phyloP scores from a whole-genome alignment of 2,329 filamentous ascomycete genomes.

The Tolypocladium paradoxum region DNA sequence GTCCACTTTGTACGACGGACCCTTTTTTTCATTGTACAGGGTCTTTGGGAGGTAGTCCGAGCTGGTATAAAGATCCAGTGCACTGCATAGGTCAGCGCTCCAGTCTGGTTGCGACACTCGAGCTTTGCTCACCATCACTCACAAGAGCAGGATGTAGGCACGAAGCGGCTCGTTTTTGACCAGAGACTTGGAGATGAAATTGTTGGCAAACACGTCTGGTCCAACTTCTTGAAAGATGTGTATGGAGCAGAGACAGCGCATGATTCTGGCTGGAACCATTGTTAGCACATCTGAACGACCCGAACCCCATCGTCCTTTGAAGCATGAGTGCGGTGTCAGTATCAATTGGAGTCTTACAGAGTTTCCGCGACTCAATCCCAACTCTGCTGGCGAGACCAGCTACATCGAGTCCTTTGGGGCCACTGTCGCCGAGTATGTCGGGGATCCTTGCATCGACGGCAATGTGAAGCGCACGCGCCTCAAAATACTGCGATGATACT shows the following conservation, averaged over 20 bases:
- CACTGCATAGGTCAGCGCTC: slow-evolving; percentile 7
- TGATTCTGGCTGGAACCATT: slow-evolving; percentile 16
- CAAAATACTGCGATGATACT: slow-evolving; percentile 22
- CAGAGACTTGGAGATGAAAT: slow-evolving; percentile 21
- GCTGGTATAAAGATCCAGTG: slow-evolving; percentile 18
- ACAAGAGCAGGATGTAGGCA: slow-evolving; percentile 23
- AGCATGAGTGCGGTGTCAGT: too few species aligned
- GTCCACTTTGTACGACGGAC: slow-evolving; percentile 18
- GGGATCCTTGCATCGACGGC: slow-evolving; percentile 20
- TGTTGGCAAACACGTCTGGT: slow-evolving; percentile 22
- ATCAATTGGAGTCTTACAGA: slow-evolving; percentile 10
- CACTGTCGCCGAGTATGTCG: slow-evolving; percentile 17
- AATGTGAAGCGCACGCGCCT: slow-evolving; percentile 22
- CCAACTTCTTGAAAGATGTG: slow-evolving; percentile 20
- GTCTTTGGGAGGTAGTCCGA: slow-evolving; percentile 20
- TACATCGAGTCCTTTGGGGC: slow-evolving; percentile 11
- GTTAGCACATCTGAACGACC: not conserved
- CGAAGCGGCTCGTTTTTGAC: slow-evolving; percentile 22
- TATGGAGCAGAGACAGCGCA: slow-evolving; percentile 23
- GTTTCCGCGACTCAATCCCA: slow-evolving; percentile 18
- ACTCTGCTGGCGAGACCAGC: slow-evolving; percentile 13
- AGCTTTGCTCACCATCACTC: slow-evolving; percentile 1
- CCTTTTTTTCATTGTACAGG: slow-evolving; percentile 15
- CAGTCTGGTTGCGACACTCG: too few species aligned
- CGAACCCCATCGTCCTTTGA: too few species aligned